These are phyloP conservation scores for Torulaspora quercuum DNA, from an alignment of 805 yeast genomes.

Conservation along the genomic window DNA sequence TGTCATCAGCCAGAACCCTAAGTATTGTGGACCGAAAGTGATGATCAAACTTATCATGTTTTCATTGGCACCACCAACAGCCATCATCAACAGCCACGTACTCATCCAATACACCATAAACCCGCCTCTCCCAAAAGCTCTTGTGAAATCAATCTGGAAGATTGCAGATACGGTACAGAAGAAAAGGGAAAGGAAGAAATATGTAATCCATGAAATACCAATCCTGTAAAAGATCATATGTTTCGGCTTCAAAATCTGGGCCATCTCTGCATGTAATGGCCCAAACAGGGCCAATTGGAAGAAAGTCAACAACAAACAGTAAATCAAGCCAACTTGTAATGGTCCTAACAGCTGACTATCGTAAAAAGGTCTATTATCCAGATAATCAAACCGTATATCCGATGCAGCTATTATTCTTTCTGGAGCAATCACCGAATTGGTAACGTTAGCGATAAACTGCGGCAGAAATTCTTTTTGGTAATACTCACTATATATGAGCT, in stretches of 20 bases:
- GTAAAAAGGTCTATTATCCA: constrained; percentile 51
- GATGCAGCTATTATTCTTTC: constrained; percentile 30
- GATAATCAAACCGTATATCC: constrained; percentile 36
- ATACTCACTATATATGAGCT: constrained; percentile 27
- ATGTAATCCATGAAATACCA: constrained; percentile 48
- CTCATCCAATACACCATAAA: constrained; percentile 73
- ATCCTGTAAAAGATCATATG: constrained; percentile 54
- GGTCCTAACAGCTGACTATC: constrained; percentile 59
- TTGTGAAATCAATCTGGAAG: constrained; percentile 58
- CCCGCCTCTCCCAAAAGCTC: constrained; percentile 62
- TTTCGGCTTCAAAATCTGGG: constrained; percentile 42
- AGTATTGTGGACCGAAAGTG: constrained; percentile 54
- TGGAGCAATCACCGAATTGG: constrained; percentile 16
- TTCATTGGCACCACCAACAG: constrained; percentile 75
- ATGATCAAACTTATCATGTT: constrained; percentile 53
- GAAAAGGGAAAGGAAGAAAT: constrained; percentile 54
- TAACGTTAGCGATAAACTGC: constrained; percentile 30
- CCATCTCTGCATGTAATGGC: constrained; percentile 50
- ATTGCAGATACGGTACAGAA: constrained; percentile 62
- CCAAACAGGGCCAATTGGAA: constrained; percentile 62
- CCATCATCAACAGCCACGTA: constrained; percentile 63
- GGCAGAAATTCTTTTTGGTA: constrained; percentile 26
- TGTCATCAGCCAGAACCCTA: constrained; percentile 68
- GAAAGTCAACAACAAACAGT: constrained; percentile 65
- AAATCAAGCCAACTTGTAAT: constrained; percentile 71